phyloP scores from a whole-genome alignment of 2,329 filamentous ascomycete species.

The Penicillium palitans region DNA sequence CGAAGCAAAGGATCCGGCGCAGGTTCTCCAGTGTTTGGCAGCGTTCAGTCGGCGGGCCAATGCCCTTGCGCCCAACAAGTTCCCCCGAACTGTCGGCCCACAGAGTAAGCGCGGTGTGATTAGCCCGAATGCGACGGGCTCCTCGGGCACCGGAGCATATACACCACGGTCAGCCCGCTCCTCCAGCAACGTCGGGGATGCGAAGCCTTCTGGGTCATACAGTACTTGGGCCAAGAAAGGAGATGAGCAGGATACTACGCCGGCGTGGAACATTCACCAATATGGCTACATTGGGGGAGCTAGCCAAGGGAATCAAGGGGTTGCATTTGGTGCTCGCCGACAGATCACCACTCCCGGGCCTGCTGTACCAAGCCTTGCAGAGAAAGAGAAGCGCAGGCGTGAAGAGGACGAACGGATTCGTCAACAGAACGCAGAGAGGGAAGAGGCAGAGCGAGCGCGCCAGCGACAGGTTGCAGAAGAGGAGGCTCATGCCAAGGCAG shows the following conservation, averaged over 20 bases:
- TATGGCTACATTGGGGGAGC: constrained; percentile 98
- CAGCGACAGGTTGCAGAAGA: constrained; percentile 52
- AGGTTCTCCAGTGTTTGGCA: constrained; percentile 88
- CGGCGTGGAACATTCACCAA: constrained; percentile 97
- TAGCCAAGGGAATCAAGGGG: constrained; percentile 91
- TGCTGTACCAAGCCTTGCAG: constrained; percentile 73
- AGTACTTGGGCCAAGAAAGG: constrained; percentile 89
- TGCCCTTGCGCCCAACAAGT: constrained; percentile 68
- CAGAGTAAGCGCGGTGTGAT: constrained; percentile 61
- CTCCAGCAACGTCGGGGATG: constrained; percentile 58
- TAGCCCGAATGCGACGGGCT: constrained; percentile 68
- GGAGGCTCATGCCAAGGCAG: constrained; percentile 46
- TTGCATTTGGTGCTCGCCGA: constrained; percentile 84
- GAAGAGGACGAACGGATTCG: constrained; percentile 58
- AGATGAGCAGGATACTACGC: constrained; percentile 76
- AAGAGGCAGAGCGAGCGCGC: constrained; percentile 55
- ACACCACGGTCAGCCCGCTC: constrained; percentile 39
- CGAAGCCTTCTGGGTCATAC: constrained; percentile 60
- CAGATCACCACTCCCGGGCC: constrained; percentile 88
- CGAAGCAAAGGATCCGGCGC: constrained; percentile 92
- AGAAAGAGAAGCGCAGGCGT: constrained; percentile 72
- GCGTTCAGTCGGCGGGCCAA: constrained; percentile 89
- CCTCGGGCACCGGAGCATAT: constrained; percentile 48
- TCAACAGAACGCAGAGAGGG: constrained; percentile 42
- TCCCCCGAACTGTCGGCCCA: constrained; percentile 74